Evolutionary conservation across 768 basidiomycete species (phyloP), one percentile per base, ranked within the genome.

Genomic region (Xerocomus spinulosus): DNA sequence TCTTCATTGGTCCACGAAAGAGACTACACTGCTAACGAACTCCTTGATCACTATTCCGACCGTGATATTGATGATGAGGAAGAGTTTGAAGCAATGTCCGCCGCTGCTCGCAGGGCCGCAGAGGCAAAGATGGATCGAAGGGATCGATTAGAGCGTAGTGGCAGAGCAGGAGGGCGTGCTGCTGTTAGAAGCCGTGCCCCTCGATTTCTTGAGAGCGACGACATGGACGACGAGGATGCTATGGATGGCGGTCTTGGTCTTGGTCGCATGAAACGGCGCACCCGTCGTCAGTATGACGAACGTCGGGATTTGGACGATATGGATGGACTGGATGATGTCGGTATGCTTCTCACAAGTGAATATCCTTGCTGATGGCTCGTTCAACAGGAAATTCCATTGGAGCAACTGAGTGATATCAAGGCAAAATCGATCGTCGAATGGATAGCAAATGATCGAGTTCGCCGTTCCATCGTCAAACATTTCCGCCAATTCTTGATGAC

Each of bases 371-470:
- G 42, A 68, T 28, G 18, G 24, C 36, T 51, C 36, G 20, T 20
- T 41, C 28, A 39, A 13, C 61, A 96, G 91, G 93, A 97, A 68
- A 77, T 99, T 45, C 93, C 96, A 1, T 67, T 96, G 35, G 95
- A 98, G 63, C 92, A 99, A 71, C 75, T 99, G 9, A 90, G 91
- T 51, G 96, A 99, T 62, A 93, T 99, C 73, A 97, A 98, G 64
- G 92, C 94, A 32, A 92, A 94, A 62, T 93, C 91, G 12, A 92
- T 99, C 48, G 87, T 88, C 20, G 96, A 98, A 68, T 99, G 96
- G 96, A 94, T 98, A 58, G 86, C 91, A 15, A 85, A 86, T 48
- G 92, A 94, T 49, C 82, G 89, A 34, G 95, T 98, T 55, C 82
- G 87, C 56, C 79, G 89, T 46, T 86, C 94, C 0, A 92, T 99